Conservation (phyloP, 2,329 filamentous ascomycete species). For the Sarocladium kiliense region DNA sequence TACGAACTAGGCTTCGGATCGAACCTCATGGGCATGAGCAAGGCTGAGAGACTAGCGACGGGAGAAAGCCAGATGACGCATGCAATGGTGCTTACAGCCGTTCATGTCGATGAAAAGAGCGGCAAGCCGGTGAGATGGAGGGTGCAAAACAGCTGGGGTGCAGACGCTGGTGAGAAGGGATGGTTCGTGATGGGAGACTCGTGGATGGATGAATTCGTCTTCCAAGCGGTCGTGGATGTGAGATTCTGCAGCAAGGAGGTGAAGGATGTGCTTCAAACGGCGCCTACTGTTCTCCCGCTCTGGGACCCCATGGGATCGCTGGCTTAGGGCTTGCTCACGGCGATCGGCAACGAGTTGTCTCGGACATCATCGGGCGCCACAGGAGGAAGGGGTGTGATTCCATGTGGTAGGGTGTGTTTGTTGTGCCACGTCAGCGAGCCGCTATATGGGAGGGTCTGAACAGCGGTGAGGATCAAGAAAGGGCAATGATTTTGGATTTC, state of each 20-base stretch:
- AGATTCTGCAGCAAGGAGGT: constrained; percentile 61
- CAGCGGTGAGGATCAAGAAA: too few relatives aligned
- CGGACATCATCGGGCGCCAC: too few relatives aligned
- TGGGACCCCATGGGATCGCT: constrained; percentile 80
- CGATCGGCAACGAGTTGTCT: background rate
- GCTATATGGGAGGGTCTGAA: too few relatives aligned
- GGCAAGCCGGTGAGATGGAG: constrained; percentile 71
- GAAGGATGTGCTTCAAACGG: constrained; percentile 62
- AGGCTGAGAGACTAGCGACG: constrained; percentile 67
- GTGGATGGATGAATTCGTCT: constrained; percentile 77
- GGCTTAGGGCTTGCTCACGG: constrained; percentile 39
- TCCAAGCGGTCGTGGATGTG: constrained; percentile 80
- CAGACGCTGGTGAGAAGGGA: constrained; percentile 63
- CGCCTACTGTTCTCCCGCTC: constrained; percentile 65
- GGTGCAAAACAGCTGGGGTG: constrained; percentile 83
- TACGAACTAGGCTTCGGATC: constrained; percentile 83
- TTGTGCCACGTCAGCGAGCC: too few relatives aligned
- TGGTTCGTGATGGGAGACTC: constrained; percentile 87
- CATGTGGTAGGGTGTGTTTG: background rate
- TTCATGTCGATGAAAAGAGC: constrained; percentile 63
- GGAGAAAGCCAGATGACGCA: constrained; percentile 84
- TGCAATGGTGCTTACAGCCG: constrained; percentile 85
- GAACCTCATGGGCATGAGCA: constrained; percentile 65
- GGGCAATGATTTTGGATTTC: too few relatives aligned
- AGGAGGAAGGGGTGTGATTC: too few relatives aligned